Evolutionary conservation across 495 filamentous ascomycete species (phyloP), one percentile per base, ranked within the genome.

Genomic region (Copromyces sp.): DNA sequence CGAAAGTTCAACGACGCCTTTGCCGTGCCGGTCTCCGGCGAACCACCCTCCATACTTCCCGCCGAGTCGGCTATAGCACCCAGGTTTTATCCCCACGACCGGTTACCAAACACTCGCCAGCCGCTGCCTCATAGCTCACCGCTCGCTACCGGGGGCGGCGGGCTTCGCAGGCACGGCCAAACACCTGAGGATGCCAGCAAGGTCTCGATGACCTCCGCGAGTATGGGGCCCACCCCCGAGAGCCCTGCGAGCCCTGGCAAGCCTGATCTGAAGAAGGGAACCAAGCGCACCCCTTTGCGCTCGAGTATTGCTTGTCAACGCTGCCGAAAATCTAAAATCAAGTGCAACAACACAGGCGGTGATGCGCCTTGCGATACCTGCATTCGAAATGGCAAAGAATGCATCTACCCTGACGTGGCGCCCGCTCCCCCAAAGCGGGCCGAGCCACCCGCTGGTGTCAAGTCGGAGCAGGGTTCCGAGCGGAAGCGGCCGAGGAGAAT

Each of bases 251-350:
- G 79, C 61, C 79, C 79, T 9, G 75, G 75, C 37, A 70, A 72
- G 70, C 70, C 72, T 68, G 84, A 86, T 73, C 77, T 76, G 76
- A 86, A 83, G 76, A 86, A 84, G 76, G 83, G 84, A 42, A 72
- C 78, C 53, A 86, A 85, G 77, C 82, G 83, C 39, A 75, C 81
- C 24, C 83, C 84, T n/a, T 91, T 94, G 89, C 86, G 92, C 70
- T 93, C 91, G 68, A 92, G 90, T 74, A 93, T 95, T 74, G 92
- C 92, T 74, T 95, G 92, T 81, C 86, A 87, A 73, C 86, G 89
- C 69, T 95, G 92, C 83, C 88, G 92, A 71, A 90, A 91, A 78
- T 92, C 90, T 80, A 95, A 95, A 80, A 91, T 94, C 80, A 95
- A 94, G 83, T 88, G 86, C 80, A 90, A 93, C 83, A 97, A 97